Conservation (phyloP, 1,284 basidiomycete species). For the Ustanciosporium gigantosporum region DNA sequence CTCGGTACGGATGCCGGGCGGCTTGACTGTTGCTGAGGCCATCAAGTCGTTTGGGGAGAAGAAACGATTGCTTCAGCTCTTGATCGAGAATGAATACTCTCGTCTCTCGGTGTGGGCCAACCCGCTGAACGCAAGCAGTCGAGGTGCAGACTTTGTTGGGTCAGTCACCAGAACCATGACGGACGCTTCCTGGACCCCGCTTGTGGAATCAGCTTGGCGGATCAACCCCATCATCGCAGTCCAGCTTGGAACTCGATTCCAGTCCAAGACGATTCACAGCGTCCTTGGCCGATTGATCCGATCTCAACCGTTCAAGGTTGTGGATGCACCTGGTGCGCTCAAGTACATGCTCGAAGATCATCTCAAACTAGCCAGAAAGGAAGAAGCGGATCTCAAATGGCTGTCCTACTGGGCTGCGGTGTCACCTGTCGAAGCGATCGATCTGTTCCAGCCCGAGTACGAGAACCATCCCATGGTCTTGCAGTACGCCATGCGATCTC, state of each 20-base stretch:
- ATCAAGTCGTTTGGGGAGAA: slow-evolving; percentile 16
- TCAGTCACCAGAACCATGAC: slow-evolving; percentile 61
- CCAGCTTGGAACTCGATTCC: slow-evolving; percentile 84
- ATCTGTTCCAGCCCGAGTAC: slow-evolving; percentile 53
- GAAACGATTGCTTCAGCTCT: slow-evolving; percentile 67
- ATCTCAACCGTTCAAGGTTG: slow-evolving; percentile 72
- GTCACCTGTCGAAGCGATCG: slow-evolving; percentile 70
- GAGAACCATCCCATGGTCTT: slow-evolving; percentile 80
- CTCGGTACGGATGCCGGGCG: slow-evolving; percentile 33
- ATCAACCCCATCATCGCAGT: slow-evolving; percentile 81
- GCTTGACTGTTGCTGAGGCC: slow-evolving; percentile 39
- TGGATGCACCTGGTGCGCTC: slow-evolving; percentile 79
- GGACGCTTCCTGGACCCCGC: slow-evolving; percentile 72
- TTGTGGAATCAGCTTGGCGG: slow-evolving; percentile 79
- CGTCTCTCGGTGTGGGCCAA: slow-evolving; percentile 89
- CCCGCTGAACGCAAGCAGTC: slow-evolving; percentile 71
- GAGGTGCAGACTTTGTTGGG: slow-evolving; percentile 64
- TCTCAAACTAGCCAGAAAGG: slow-evolving; percentile 69
- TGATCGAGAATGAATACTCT: slow-evolving; percentile 88
- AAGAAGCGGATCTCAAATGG: slow-evolving; percentile 66
- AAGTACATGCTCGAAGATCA: slow-evolving; percentile 81
- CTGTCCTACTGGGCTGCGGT: slow-evolving; percentile 86
- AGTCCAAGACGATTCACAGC: slow-evolving; percentile 67
- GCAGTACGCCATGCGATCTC: slow-evolving; percentile 94
- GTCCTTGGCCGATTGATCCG: slow-evolving; percentile 79